Evolutionary conservation across 148 eudicot genomes (phyloP), one percentile per base, ranked within the genome.

Genomic region (Arbutus unedo): DNA sequence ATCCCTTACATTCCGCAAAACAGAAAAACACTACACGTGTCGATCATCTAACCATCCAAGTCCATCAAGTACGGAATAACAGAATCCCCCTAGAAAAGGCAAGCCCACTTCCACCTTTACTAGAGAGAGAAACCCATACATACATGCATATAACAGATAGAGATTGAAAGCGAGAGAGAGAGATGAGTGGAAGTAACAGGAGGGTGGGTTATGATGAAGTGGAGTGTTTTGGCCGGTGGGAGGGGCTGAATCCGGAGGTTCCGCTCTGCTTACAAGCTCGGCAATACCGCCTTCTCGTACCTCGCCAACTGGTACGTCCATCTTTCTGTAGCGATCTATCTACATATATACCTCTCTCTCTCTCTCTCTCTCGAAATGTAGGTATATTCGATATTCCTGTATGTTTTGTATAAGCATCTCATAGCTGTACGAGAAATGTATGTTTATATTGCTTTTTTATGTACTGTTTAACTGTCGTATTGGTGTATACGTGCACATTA

Each of bases 241-340:
- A 81, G 49, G 55, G 9, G 25, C 50, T 85, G 70, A 81, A 70
- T 13, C 81, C 81, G 41, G 86, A 85, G 50, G n/a, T n/a, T n/a
- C n/a, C n/a, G n/a, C n/a, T n/a, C 56, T 4, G 81, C 81, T 8
- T 81, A 44, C 45, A 31, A 41, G 38, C 44, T 84, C 31, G 83
- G 83, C 41, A 50, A 81, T 18, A 18, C 72, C 4, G 83, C 77
- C 5, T 81, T 84, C 81, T 76, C 77, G 48, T 84, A 15, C 47
- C 59, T 71, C 57, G 86, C 86, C 31, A 81, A 84, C 59, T 68
- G 81, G 86, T 84, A 62, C 44, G 8, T 3, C 56, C 14, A 4
- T 53, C 11, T 54, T 54, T 57, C n/a, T 57, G n/a, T 57, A 0
- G 5, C 62, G 21, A 57, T 57, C n/a, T 18, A 18, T 18, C 62